phyloP scores from a whole-genome alignment of 441 rosid genomes.

The Jatropha podagrica region DNA sequence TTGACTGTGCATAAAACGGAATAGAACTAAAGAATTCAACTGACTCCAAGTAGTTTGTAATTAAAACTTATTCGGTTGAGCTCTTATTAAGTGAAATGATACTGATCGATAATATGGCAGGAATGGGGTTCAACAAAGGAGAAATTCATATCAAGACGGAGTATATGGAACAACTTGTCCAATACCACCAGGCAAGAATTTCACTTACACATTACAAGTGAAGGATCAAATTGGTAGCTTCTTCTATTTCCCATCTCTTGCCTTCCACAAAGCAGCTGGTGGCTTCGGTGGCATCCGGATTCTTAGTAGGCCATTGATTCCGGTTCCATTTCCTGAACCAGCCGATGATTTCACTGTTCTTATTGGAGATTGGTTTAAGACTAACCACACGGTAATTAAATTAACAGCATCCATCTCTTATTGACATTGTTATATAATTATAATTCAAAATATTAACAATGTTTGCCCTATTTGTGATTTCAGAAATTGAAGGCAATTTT shows the following conservation, averaged over 20 bases:
- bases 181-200: slow-evolving; percentile 77
- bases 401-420: no score
- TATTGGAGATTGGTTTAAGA: slow-evolving; percentile 85
- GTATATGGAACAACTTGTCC: slow-evolving; percentile 87
- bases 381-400: slow-evolving; percentile 61
- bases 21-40: no score
- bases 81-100: no score
- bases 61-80: no score
- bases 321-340: slow-evolving; percentile 82
- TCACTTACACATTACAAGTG: slow-evolving; percentile 77
- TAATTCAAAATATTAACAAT: background rate
- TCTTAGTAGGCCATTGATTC: slow-evolving; percentile 74
- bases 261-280: slow-evolving; percentile 90
- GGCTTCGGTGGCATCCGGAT: slow-evolving; percentile 84
- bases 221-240: slow-evolving; percentile 95
- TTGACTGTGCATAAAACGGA: no score
- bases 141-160: slow-evolving; percentile 79
- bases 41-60: no score
- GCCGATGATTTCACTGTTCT: slow-evolving; percentile 76
- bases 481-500: slow-evolving; percentile 58
- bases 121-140: slow-evolving; percentile 80
- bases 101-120: slow-evolving; percentile 26
- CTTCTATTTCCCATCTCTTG: slow-evolving; percentile 88
- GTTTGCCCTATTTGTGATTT: background rate
- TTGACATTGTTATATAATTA: no score